Evolutionary conservation across 495 filamentous ascomycete species (phyloP), one percentile per base, ranked within the genome.

Genomic region (Annulohypoxylon bovei): DNA sequence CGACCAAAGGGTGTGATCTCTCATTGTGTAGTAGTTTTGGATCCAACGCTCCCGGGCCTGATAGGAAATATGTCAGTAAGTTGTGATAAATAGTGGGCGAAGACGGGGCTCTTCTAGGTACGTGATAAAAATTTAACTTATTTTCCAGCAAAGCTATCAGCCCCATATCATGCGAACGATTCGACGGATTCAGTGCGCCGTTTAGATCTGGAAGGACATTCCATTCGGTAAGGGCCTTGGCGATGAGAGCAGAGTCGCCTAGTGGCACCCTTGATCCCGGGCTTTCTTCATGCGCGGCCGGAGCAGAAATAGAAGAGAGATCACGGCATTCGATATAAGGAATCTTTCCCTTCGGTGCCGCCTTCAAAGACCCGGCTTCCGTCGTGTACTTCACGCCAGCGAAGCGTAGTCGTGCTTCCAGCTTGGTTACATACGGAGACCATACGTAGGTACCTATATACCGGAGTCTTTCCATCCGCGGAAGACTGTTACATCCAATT

Each of bases 351-450:
- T 76, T 81, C 0, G 89, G 88, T 1, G 77, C 84, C n/a, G 75
- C 66, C 20, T 35, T 40, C 0, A 76, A 49, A 0, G 83, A 85
- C 0, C 88, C 89, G 0, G 61, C 30, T 0, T 80, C 83, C 3
- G 71, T 66, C 2, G 46, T 57, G 75, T 92, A 91, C 0, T 77
- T 44, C 11, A 89, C 40, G 0, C 75, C 75, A 4, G 77, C 81
- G 58, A 89, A 82, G 22, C 89, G 88, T 6, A 92, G 80, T 1
- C 88, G 88, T 23, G 85, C 79, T 68, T 92, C 89, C 57, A 91
- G 82, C 75, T 91, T 92, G 35, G 72, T 87, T 53, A 88, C 88
- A 70, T 89, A 91, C 18, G 89, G 88, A 0, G 89, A 91, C 87
- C 87, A 89, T 60, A 83, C 80, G 69, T 90, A 83, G 42, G 52